Evolutionary conservation across 805 yeast genomes (phyloP), one percentile per base, ranked within the genome.

Genomic region (Kuraishia cidri): DNA sequence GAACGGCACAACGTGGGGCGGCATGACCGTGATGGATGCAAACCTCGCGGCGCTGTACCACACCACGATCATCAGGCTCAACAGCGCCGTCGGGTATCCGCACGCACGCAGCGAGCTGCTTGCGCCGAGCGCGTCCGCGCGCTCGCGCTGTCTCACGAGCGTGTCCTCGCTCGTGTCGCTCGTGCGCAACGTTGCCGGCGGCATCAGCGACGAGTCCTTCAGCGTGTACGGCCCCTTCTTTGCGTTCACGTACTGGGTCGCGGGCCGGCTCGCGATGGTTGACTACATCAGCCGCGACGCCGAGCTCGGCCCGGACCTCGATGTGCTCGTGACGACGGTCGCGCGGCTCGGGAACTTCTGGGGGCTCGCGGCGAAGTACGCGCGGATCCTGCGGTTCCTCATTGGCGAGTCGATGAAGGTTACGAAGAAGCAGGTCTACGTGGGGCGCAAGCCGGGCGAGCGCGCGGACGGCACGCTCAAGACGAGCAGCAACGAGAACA

Each of bases 181-280:
- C 14, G 45, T 39, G 13, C 36, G 31, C 13, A 21, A 14, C 14
- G 20, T 17, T 5, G 33, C 21, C 14, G 20, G 27, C 7, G 15
- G 13, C 7, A 16, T 19, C 12, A 17, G 19, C 5, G 34, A 26
- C 8, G 30, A 26, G 13, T 12, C 26, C 4, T 28, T 15, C 21
- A 16, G 21, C 10, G 17, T 23, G 10, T 24, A 51, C 16, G 60
- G 62, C 2, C 61, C 60, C 5, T 48, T 45, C 25, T 56, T 50
- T 34, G 52, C 58, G 1, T 52, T 56, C 27, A 47, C 38, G 29
- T 43, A 54, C 11, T 57, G 61, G 61, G 50, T 56, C 14, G 47
- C 47, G 34, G 45, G 57, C 1, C 38, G 61, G 35, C 45, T 57
- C n/a, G 27, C 56, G 22, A 47, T 57, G 25, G 58, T 52, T 11